These are phyloP conservation scores for Marasmius tenuissimus DNA, from an alignment of 1,284 basidiomycete genomes.

Conservation along the genomic window DNA sequence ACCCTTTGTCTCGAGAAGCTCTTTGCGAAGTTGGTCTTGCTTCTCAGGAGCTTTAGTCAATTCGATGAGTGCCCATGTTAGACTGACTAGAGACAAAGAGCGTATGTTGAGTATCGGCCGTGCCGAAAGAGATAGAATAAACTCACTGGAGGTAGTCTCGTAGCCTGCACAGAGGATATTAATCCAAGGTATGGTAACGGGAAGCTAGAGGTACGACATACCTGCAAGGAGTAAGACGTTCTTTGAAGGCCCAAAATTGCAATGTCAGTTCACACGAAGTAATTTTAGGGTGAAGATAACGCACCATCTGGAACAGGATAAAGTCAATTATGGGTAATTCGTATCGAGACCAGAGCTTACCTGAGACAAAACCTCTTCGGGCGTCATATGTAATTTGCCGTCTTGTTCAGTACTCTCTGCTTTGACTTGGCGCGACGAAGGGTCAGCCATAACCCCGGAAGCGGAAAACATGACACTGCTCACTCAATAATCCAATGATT, in stretches of 20 bases:
- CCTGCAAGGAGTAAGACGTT: conserved; percentile 38
- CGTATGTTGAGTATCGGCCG: neutral
- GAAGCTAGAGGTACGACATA: neutral
- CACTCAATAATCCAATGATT: conserved; percentile 55
- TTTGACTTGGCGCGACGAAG: conserved; percentile 41
- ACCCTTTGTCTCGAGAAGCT: conserved; percentile 21
- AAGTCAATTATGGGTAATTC: neutral
- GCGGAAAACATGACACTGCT: conserved; percentile 15
- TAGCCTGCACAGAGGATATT: conserved; percentile 19
- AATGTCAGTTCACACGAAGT: neutral
- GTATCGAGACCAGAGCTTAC: conserved; percentile 8
- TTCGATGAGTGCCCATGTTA: conserved; percentile 33
- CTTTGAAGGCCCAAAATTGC: conserved; percentile 15
- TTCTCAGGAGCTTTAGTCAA: conserved; percentile 20
- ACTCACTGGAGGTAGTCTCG: conserved; percentile 42
- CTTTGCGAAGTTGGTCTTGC: conserved; percentile 26
- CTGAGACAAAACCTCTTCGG: conserved; percentile 69
- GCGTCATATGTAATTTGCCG: conserved; percentile 48
- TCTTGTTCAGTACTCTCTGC: conserved; percentile 39
- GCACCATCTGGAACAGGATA: conserved; percentile 1
- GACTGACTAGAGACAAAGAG: conserved; percentile 19
- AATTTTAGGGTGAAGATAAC: neutral
- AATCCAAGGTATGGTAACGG: neutral
- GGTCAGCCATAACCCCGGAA: neutral
- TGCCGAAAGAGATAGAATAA: neutral